These are phyloP conservation scores for Eutrema salsugineum DNA, from an alignment of 441 rosid species.

Conservation along the genomic window DNA sequence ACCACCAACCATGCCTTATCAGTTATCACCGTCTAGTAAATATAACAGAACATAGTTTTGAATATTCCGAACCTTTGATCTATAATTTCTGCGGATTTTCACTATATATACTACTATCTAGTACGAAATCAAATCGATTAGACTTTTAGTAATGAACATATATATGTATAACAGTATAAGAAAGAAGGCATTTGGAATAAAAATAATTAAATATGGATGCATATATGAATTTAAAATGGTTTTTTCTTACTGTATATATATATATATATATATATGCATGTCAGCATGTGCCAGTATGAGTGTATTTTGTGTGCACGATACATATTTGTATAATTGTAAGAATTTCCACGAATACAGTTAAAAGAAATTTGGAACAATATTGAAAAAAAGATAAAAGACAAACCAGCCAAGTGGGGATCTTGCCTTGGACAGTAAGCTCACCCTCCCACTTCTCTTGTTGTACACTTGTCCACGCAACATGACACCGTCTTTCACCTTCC, in stretches of 20 bases:
- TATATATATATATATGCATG: neutral
- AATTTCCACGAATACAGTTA: conserved; percentile 1
- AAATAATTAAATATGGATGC: neutral
- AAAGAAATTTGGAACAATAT: neutral
- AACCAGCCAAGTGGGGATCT: conserved; percentile 94
- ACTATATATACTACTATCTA: neutral
- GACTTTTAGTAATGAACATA: neutral
- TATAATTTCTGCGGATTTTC: too few relatives aligned
- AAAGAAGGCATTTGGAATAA: too few relatives aligned
- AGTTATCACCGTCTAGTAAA: neutral
- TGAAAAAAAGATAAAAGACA: conserved; percentile 17
- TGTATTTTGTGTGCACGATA: conserved; percentile 31
- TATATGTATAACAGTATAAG: too few relatives aligned
- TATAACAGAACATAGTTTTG: too few relatives aligned
- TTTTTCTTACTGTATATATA: neutral
- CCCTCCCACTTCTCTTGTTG: conserved; percentile 88
- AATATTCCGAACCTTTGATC: too few relatives aligned
- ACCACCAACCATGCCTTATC: neutral
- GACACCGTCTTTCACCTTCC: conserved; percentile 29
- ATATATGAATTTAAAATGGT: neutral
- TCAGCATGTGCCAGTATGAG: neutral
- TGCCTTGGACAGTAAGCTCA: conserved; percentile 71
- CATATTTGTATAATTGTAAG: conserved; percentile 14
- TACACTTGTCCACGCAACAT: conserved; percentile 91
- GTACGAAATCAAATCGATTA: neutral